These are phyloP conservation scores for Lactarius evosmus DNA, from an alignment of 768 basidiomycete species.

Conservation along the genomic window DNA sequence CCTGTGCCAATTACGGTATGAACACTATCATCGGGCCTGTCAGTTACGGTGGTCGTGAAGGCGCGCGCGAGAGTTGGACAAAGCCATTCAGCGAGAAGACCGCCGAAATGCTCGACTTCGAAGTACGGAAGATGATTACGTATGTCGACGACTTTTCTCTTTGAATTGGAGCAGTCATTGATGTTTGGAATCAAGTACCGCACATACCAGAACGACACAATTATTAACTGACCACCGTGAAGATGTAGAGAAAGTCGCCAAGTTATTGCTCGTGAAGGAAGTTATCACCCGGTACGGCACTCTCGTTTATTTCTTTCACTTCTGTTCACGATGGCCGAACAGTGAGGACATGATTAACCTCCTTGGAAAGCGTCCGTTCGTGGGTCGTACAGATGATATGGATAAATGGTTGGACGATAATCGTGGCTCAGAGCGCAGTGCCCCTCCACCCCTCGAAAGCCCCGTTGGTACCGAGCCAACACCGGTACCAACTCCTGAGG, in stretches of 20 bases:
- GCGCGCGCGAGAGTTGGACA: conserved; percentile 82
- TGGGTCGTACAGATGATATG: conserved; percentile 84
- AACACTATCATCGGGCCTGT: conserved; percentile 92
- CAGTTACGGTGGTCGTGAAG: conserved; percentile 88
- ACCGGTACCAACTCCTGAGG: conserved; percentile 44
- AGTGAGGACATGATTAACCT: conserved; percentile 87
- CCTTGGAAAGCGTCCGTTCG: conserved; percentile 79
- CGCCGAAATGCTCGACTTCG: conserved; percentile 84
- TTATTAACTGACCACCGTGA: conserved; percentile 77
- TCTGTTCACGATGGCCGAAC: conserved; percentile 11
- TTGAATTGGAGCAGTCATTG: not conserved
- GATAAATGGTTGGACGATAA: conserved; percentile 94
- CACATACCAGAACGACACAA: conserved; percentile 79
- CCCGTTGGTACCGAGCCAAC: conserved; percentile 35
- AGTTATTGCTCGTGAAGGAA: conserved; percentile 89
- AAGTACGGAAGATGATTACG: conserved; percentile 96
- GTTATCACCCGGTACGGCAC: conserved; percentile 79
- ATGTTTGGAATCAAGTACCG: conserved; percentile 44
- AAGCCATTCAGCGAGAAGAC: conserved; percentile 99
- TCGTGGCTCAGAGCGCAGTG: conserved; percentile 53
- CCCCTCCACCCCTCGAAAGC: conserved; percentile 60
- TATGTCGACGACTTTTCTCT: conserved; percentile 34
- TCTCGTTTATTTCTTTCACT: not conserved
- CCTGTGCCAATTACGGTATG: conserved; percentile 96
- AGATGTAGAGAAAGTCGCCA: conserved; percentile 92